Evolutionary conservation across 306 rosid species (phyloP), one percentile per base, ranked within the genome.

Genomic region (Lablab purpureus): DNA sequence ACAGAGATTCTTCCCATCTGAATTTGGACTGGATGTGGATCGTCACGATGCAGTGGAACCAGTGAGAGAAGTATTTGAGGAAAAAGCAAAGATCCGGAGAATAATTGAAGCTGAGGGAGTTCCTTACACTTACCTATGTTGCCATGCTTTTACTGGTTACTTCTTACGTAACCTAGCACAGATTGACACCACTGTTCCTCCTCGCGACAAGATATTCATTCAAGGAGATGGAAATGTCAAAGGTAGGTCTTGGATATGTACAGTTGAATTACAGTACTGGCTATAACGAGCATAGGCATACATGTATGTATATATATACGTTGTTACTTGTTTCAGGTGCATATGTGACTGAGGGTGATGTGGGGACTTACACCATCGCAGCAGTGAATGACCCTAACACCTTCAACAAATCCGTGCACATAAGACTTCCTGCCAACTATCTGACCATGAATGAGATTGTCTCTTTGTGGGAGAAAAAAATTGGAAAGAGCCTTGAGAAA

Each of bases 191-290:
- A 82, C 74, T 27, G 80, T 25, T 45, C 88, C 90, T 72, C 85
- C 88, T 0, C 37, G 88, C 3, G 87, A 85, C 19, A 87, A 70
- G 43, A 87, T 85, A 2, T 45, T 23, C 66, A 58, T 87, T 47
- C 76, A 30, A 1, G 91, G 91, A 76, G 91, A 87, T 70, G 87
- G 88, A 69, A 82, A 87, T 51, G 82, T 83, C 19, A 83, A 80
- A 83, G 88, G 88, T 87, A 9, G 45, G 1, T 1, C n/a, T n/a
- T n/a, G n/a, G n/a, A 34, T 40, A 70, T 32, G n/a, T 23, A 54
- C 14, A 67, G 10, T 69, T 12, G 9, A 60, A 47, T 32, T n/a
- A n/a, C n/a, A n/a, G n/a, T n/a, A n/a, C n/a, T n/a, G n/a, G n/a
- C n/a, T n/a, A n/a, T n/a, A n/a, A n/a, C n/a, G n/a, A n/a, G n/a